Evolutionary conservation across 164 flowering plant genomes (phyloP), one percentile per base, ranked within the genome.

Genomic region (Chloranthus sessilifolius): DNA sequence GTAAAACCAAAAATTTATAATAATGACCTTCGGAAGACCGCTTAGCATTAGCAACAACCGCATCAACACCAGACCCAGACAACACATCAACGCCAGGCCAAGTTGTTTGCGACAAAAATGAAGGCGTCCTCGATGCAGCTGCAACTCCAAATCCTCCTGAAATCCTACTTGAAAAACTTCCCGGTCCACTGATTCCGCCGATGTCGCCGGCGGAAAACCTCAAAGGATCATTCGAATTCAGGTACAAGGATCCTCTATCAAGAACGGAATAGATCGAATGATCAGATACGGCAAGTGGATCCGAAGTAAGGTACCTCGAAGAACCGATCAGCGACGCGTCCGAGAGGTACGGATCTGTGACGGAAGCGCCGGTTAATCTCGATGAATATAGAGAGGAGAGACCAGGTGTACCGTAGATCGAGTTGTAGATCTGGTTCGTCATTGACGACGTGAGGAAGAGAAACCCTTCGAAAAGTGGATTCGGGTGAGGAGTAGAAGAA

Each of bases 1-100:
- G n/a, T 1, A 11, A 35, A 34, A 49, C n/a, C n/a, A n/a, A 26
- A 10, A 37, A 22, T 8, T 3, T 15, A 33, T 37, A 37, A 25
- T 16, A 24, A 66, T 23, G 55, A 78, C 83, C 80, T 59, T 78
- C 78, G 16, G 64, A 53, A 5, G 78, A 20, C 46, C 83, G 74
- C 50, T 73, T 78, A 16, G 64, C 21, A n/a, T 72, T 67, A 14
- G 73, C 36, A 36, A 42, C 44, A 6, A 53, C 28, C 12, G 64
- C 22, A 36, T 59, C 75, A 10, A 26, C 50, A 21, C 52, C 47
- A n/a, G 62, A 12, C n/a, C 52, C 52, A 15, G 17, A 21, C 31
- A 36, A 34, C 9, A 21, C 60, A 4, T 58, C 61, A 14, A 34
- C 46, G 16, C 53, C 52, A 15, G 73, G 28, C 38, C 61, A 55